These are phyloP conservation scores for Neurospora discreta DNA, from an alignment of 495 filamentous ascomycete genomes.

Conservation along the genomic window DNA sequence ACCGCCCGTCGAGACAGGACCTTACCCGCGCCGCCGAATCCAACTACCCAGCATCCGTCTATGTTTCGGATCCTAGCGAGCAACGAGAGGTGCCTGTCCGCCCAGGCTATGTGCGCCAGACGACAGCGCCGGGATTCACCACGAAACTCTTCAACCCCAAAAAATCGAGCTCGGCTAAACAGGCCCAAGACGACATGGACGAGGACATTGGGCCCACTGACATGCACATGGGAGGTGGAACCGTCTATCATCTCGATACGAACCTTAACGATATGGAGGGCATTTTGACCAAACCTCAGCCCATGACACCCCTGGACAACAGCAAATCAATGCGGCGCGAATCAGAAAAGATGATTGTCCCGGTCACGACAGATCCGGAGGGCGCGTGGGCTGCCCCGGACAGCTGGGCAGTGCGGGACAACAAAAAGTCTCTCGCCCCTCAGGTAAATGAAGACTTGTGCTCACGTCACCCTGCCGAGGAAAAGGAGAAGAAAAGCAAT, in stretches of 20 bases:
- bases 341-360: conserved; percentile 27
- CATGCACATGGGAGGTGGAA: conserved; percentile 29
- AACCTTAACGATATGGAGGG: conserved; percentile 76
- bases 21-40: conserved; percentile 32
- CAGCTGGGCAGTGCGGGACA: conserved; percentile 77
- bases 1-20: conserved; percentile 39
- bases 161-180: conserved; percentile 27
- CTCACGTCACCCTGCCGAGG: conserved; percentile 27
- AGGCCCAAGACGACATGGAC: conserved; percentile 34
- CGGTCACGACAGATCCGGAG: conserved; percentile 22
- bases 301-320: conserved; percentile 49
- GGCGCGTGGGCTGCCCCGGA: conserved; percentile 79
- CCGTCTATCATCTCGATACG: conserved; percentile 64
- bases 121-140: conserved; percentile 36
- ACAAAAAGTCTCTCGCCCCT: conserved; percentile 29
- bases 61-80: conserved; percentile 19
- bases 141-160: conserved; percentile 43
- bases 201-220: conserved; percentile 35
- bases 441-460: conserved; percentile 45
- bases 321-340: conserved; percentile 43
- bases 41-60: conserved; percentile 35
- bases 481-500: conserved; percentile 51
- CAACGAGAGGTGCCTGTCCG: conserved; percentile 26
- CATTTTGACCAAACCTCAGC: conserved; percentile 58
- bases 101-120: conserved; percentile 35